Evolutionary conservation across 2,329 filamentous ascomycete genomes (phyloP).

Genomic region (Cercospora zeina): DNA sequence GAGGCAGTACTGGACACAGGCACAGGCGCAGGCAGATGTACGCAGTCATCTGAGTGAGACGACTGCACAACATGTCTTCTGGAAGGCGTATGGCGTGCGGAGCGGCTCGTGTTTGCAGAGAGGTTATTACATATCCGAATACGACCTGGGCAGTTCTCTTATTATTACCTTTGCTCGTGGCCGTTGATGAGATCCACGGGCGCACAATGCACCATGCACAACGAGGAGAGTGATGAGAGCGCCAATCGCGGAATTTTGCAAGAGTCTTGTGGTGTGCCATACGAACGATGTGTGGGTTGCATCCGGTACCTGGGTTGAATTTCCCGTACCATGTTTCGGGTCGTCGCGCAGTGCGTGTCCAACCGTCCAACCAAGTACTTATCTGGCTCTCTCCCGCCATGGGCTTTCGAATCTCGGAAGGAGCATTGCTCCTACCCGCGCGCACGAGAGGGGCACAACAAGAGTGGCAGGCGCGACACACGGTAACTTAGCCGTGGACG

Average conservation of each 20-base stretch:
- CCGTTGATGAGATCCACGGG: slow-evolving; percentile 4
- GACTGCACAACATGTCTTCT: background rate
- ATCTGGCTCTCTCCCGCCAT: background rate
- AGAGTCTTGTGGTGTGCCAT: background rate
- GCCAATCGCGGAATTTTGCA: slow-evolving; percentile 21
- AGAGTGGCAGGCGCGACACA: background rate
- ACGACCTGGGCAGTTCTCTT: background rate
- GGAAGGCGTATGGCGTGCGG: background rate
- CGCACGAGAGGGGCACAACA: background rate
- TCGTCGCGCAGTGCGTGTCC: background rate
- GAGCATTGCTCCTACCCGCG: background rate
- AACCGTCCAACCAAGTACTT: background rate
- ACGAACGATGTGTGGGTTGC: background rate
- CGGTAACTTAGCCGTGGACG: background rate
- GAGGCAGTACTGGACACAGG: no score
- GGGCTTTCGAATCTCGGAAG: background rate
- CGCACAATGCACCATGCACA: background rate
- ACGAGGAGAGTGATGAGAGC: background rate
- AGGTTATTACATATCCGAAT: background rate
- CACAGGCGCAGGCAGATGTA: background rate
- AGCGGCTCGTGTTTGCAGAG: background rate
- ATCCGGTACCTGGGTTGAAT: slow-evolving; percentile 6
- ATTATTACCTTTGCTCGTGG: background rate
- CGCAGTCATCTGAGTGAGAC: background rate
- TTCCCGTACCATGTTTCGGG: background rate